Conservation (phyloP, 1,284 basidiomycete genomes). For the Irpex lacteus region DNA sequence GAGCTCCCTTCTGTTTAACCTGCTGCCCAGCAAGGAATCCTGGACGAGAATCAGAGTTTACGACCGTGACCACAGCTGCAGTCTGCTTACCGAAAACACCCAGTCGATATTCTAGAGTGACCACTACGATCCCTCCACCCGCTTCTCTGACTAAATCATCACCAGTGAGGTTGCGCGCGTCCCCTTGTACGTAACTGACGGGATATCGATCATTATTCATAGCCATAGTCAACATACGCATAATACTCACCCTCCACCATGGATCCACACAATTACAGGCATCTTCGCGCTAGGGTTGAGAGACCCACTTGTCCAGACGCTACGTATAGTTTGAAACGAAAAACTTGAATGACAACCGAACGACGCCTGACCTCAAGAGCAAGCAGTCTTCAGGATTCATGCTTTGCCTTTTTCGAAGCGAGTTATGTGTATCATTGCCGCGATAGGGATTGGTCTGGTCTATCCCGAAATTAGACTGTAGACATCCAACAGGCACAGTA, state of each 20-base stretch:
- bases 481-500: background rate
- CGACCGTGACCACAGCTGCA: background rate
- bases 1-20: background rate
- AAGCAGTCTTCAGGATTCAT: background rate
- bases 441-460: background rate
- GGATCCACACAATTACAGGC: slow-evolving; percentile 1
- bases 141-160: background rate
- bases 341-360: background rate
- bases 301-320: background rate
- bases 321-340: background rate
- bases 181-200: background rate
- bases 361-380: background rate
- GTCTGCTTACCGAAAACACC: background rate
- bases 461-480: background rate
- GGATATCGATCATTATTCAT: background rate
- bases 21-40: background rate
- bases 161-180: background rate
- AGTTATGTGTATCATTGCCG: background rate
- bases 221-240: background rate
- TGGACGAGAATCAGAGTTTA: background rate
- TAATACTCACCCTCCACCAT: background rate
- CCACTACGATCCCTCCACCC: background rate
- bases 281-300: background rate
- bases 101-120: background rate
- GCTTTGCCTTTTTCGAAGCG: background rate